A percentile compares a stretch with the other conserved stretches of the same genome.
These are phyloP conservation scores for Silene conica DNA, from an alignment of 148 eudicot species.

Conservation along the genomic window DNA sequence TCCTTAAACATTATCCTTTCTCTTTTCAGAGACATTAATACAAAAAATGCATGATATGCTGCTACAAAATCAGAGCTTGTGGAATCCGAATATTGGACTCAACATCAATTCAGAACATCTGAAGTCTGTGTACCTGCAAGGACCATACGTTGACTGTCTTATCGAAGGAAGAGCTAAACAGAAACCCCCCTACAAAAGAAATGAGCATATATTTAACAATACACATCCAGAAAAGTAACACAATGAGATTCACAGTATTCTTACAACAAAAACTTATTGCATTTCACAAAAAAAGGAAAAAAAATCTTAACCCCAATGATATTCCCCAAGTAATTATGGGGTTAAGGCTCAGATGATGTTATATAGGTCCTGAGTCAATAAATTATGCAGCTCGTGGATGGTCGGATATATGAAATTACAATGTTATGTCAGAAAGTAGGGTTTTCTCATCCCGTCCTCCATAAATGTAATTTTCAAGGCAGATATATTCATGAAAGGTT, in stretches of 20 bases:
- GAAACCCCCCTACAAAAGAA: slow-evolving; percentile 64
- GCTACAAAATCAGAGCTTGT: not conserved
- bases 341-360: too few species aligned
- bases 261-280: too few species aligned
- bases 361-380: too few species aligned
- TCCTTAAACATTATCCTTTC: not conserved
- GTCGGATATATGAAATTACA: not conserved
- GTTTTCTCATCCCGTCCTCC: not conserved
- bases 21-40: not conserved
- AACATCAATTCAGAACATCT: not conserved
- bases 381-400: not conserved
- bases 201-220: slow-evolving; percentile 17
- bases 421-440: not conserved
- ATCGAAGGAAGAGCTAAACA: slow-evolving; percentile 88
- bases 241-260: not conserved
- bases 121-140: slow-evolving; percentile 58
- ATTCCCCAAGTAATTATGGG: not conserved
- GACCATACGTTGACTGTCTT: slow-evolving; percentile 81
- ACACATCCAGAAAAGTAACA: slow-evolving; percentile 7
- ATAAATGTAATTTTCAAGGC: not conserved
- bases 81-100: not conserved
- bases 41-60: slow-evolving; percentile 6
- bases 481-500: not conserved
- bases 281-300: not conserved
- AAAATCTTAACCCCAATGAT: not conserved